phyloP scores from a whole-genome alignment of 148 eudicot genomes.

The Vaccinium myrtillus region DNA sequence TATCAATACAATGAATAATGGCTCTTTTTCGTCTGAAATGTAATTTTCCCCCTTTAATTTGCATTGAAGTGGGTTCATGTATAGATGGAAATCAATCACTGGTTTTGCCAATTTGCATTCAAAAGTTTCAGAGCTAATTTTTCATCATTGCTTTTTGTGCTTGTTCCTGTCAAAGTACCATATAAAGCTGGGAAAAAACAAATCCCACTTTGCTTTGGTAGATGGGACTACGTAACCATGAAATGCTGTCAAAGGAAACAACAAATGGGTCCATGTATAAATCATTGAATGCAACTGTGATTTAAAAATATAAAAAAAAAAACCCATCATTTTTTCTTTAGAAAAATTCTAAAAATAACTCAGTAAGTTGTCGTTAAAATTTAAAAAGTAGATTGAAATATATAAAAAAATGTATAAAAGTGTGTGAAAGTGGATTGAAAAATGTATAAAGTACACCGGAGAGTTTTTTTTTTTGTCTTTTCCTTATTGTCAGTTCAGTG shows the following conservation, averaged over 20 bases:
- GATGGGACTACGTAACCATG: not conserved
- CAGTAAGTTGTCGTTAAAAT: too few species aligned
- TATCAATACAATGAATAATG: too few species aligned
- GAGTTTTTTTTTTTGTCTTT: too few species aligned
- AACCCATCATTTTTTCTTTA: not conserved
- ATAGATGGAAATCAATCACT: not conserved
- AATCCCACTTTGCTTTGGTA: not conserved
- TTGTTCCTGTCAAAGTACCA: not conserved
- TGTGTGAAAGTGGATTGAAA: too few species aligned
- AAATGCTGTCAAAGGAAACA: not conserved
- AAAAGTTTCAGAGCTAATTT: not conserved
- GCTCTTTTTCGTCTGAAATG: too few species aligned
- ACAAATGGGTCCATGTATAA: not conserved
- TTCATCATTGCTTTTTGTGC: not conserved
- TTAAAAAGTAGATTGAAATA: too few species aligned
- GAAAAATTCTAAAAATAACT: too few species aligned
- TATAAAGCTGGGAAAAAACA: not conserved
- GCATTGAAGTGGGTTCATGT: not conserved
- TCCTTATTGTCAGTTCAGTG: too few species aligned
- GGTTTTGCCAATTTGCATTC: not conserved
- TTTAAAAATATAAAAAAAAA: too few species aligned
- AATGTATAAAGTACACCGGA: too few species aligned
- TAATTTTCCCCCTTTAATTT: too few species aligned
- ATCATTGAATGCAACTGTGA: not conserved
- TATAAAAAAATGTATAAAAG: too few species aligned